These are phyloP conservation scores for Sideroxylon spinosum DNA, from an alignment of 179 eudicot species.

Conservation along the genomic window DNA sequence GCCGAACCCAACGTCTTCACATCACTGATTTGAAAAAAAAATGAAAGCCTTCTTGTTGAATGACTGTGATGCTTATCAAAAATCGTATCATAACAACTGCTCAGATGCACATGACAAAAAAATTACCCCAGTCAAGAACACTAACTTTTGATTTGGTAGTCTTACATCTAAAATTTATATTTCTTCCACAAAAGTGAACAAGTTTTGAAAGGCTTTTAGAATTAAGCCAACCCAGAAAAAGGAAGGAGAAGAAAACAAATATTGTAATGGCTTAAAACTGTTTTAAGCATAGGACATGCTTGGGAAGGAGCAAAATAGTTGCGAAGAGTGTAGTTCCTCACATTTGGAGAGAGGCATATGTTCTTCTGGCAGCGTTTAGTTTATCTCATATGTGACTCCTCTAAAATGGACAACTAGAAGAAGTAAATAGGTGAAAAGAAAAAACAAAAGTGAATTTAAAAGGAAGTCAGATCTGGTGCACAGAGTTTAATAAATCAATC, in stretches of 20 bases:
- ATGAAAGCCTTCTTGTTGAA: too few relatives aligned
- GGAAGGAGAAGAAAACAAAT: not conserved
- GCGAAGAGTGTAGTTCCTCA: not conserved
- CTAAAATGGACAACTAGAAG: not conserved
- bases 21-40: too few relatives aligned
- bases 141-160: not conserved
- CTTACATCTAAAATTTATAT: not conserved
- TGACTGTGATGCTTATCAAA: too few relatives aligned
- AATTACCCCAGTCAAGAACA: constrained; percentile 1
- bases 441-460: not conserved
- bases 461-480: not conserved
- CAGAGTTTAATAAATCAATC: not conserved
- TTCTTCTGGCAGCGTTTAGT: not conserved
- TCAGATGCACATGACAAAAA: not conserved
- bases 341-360: not conserved
- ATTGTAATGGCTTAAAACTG: not conserved
- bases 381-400: not conserved
- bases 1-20: too few relatives aligned
- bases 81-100: constrained; percentile 3
- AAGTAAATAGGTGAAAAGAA: not conserved
- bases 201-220: not conserved
- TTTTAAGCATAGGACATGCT: not conserved
- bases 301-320: not conserved
- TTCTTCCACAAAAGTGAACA: not conserved
- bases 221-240: not conserved